Evolutionary conservation across 768 basidiomycete genomes (phyloP), one percentile per base, ranked within the genome.

Genomic region (Pisolithus marmoratus): DNA sequence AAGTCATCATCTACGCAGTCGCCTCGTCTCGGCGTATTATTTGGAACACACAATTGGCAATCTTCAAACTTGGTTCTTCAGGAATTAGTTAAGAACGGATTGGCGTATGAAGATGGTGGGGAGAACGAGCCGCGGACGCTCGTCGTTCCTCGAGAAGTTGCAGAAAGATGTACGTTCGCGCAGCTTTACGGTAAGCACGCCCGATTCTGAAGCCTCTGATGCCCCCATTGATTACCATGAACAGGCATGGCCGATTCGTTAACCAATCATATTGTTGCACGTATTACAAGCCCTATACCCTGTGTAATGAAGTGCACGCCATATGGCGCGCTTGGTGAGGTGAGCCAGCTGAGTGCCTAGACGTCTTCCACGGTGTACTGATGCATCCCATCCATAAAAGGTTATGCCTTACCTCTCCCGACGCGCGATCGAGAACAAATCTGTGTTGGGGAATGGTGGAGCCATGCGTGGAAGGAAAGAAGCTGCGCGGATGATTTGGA

Each of bases 401-500:
- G n/a, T n/a, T n/a, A n/a, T n/a, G n/a, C n/a, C n/a, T n/a, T n/a
- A n/a, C n/a, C n/a, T n/a, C n/a, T n/a, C n/a, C n/a, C n/a, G n/a
- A n/a, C 76, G 94, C 14, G 94, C 94, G 1, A 84, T 93, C 43
- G 81, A 97, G 81, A 97, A 97, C 73, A 94, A 92, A 69, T 85
- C 85, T 0, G 77, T 95, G 2, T 78, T 97, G 24, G 87, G 85
- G 15, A 73, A 79, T n/a, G 87, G 86, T 1, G 81, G 76, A 11
- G 90, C 91, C 0, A 67, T 69, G n/a, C 58, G 60, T 31, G 66
- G 69, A 56, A 63, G 67, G 48, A 67, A 65, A 22, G 61, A 56
- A 38, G 63, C 65, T 12, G 66, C 63, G 2, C 53, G 49, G 26
- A 46, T 47, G 4, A 69, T 67, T 36, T 67, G 66, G 66, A 57